phyloP scores from a whole-genome alignment of 306 rosid species.

The Albizia julibrissin region DNA sequence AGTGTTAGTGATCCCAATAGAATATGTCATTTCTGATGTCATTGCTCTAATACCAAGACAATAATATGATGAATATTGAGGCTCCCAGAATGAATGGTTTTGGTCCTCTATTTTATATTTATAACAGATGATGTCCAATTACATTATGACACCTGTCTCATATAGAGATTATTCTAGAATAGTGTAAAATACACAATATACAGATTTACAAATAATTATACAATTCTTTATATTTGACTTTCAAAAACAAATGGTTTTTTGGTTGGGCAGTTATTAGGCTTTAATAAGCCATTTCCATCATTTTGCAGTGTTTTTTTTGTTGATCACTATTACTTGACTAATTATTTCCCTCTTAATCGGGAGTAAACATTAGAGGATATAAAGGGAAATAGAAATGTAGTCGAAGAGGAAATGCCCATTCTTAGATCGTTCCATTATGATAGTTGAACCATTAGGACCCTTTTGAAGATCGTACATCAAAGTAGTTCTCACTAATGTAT shows the following conservation, averaged over 20 bases:
- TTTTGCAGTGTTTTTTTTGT: background rate
- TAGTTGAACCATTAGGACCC: constrained; percentile 16
- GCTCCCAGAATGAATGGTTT: too few relatives aligned
- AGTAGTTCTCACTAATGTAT: background rate
- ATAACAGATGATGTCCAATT: too few relatives aligned
- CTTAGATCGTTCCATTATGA: constrained; percentile 15
- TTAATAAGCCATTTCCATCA: constrained; percentile 26
- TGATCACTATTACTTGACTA: background rate
- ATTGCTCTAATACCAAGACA: too few relatives aligned
- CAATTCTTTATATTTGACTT: too few relatives aligned
- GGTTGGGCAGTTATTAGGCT: constrained; percentile 46
- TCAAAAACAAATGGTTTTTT: constrained; percentile 32
- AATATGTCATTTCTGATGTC: too few relatives aligned
- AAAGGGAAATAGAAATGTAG: background rate
- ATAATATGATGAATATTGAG: background rate
- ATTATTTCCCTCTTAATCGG: background rate
- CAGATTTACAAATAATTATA: background rate
- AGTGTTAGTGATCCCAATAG: too few relatives aligned
- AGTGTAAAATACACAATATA: too few relatives aligned
- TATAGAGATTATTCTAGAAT: too few relatives aligned
- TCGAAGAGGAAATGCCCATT: constrained; percentile 33
- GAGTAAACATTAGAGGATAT: constrained; percentile 13
- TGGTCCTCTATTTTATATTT: too few relatives aligned
- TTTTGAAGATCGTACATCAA: background rate
- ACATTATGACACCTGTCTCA: too few relatives aligned